Evolutionary conservation across 352 stramenopile species (phyloP), one percentile per base, ranked within the genome.

Genomic region (Globisporangium parvum): DNA sequence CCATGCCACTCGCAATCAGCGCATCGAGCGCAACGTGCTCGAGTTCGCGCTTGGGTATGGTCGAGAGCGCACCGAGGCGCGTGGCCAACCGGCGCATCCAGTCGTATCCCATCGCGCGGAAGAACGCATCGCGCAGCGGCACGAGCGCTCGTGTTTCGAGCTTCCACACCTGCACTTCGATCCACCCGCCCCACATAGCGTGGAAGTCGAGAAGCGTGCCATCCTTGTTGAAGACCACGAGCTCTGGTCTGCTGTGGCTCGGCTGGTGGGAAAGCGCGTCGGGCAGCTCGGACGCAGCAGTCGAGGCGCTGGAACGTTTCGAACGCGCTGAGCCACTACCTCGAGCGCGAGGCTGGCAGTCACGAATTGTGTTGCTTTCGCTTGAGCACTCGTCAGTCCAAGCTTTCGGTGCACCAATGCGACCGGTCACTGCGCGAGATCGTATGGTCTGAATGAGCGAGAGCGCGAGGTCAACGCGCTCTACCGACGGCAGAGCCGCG

Each of bases 221-320:
- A 31, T 78, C 70, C 53, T 78, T 78, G 66, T 78, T 67, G 46
- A 78, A 78, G 31, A 78, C 59, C 26, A 78, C 70, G 15, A 78
- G 66, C 31, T 53, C 40, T 23, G 66, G 65, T 17, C 37, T 11
- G 15, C 6, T 8, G 37, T 42, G 50, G 14, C n/a, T 45, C 48
- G 12, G n/a, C 20, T 45, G n/a, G 1, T 44, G n/a, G 26, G 26
- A 31, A 31, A 2, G 26, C 26, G 26, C 26, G 26, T 2, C 26
- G 3, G 26, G 6, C 6, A 6, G 26, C 26, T 31, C 26, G 6
- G 31, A 37, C 6, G 31, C 31, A 10, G 31, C 10, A 12, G 6
- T 37, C 10, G 6, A 12, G 31, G 6, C 10, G 31, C 31, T 37
- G 31, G 31, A 2, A 8, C 31, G 5, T 37, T 37, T 37, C 31